Evolutionary conservation across 352 stramenopile genomes (phyloP).

Genomic region (Pythium brachiatum): DNA sequence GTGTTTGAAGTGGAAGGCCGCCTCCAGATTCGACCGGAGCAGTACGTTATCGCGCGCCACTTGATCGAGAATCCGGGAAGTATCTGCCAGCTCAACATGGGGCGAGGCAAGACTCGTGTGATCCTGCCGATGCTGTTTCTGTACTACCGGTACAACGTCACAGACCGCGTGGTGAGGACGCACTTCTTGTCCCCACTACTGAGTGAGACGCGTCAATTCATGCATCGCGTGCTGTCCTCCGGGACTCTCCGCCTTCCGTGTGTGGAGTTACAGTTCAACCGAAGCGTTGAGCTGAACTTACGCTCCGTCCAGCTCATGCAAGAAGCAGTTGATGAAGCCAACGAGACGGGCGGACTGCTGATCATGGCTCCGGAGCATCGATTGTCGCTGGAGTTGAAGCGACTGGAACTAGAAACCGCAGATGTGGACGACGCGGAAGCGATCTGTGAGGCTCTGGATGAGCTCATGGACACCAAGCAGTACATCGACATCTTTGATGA

Average conservation of each 20-base stretch:
- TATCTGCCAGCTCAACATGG: slow-evolving; percentile 86
- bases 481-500: slow-evolving; percentile 88
- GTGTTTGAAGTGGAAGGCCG: slow-evolving; percentile 82
- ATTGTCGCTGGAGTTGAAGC: slow-evolving; percentile 88
- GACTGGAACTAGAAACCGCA: slow-evolving; percentile 34
- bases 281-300: slow-evolving; percentile 39
- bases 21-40: slow-evolving; percentile 76
- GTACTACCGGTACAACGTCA: slow-evolving; percentile 34
- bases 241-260: slow-evolving; percentile 36
- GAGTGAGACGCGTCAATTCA: slow-evolving; percentile 55
- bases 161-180: slow-evolving; percentile 34
- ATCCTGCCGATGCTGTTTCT: slow-evolving; percentile 89
- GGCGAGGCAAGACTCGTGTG: slow-evolving; percentile 79
- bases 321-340: slow-evolving; percentile 36
- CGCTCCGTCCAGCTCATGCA: slow-evolving; percentile 30
- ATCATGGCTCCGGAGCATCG: slow-evolving; percentile 82
- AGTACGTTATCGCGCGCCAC: slow-evolving; percentile 67
- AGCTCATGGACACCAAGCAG: slow-evolving; percentile 42
- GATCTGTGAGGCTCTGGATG: slow-evolving; percentile 26
- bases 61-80: slow-evolving; percentile 57
- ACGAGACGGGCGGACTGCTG: slow-evolving; percentile 40
- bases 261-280: slow-evolving; percentile 63
- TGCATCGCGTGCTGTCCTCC: slow-evolving; percentile 53
- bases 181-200: slow-evolving; percentile 61
- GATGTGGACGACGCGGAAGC: neutral